Evolutionary conservation across 2,329 filamentous ascomycete genomes (phyloP).

Genomic region (Blumeria graminis): DNA sequence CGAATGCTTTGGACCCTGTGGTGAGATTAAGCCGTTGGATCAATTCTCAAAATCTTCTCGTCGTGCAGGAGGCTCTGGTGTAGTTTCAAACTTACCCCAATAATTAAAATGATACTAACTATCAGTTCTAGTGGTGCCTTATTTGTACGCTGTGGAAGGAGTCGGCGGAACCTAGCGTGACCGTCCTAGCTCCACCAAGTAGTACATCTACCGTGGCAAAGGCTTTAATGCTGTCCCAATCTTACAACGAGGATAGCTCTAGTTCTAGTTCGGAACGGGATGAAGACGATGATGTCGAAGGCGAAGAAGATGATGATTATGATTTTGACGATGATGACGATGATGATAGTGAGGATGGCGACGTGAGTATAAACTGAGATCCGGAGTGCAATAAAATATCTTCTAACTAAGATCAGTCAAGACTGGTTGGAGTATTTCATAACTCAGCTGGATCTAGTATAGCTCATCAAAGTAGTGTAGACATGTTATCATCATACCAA

Average conservation of each 20-base stretch:
- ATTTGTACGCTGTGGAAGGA: constrained; percentile 10
- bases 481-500: too few species aligned
- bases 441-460: too few species aligned
- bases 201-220: neutral
- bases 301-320: too few species aligned
- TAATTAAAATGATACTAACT: constrained; percentile 1
- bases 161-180: constrained; percentile 1
- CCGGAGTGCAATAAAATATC: too few species aligned
- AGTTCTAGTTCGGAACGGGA: neutral
- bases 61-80: constrained; percentile 20
- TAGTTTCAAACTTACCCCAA: constrained; percentile 3
- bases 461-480: too few species aligned
- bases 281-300: neutral
- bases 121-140: constrained; percentile 18
- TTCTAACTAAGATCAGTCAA: too few species aligned
- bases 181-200: constrained; percentile 6
- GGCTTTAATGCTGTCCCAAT: neutral
- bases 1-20: constrained; percentile 21
- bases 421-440: too few species aligned
- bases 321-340: neutral
- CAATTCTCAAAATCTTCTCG: constrained; percentile 22
- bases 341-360: neutral
- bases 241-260: neutral
- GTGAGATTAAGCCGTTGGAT: constrained; percentile 20
- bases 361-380: too few species aligned